Evolutionary conservation across 352 stramenopile genomes (phyloP).

Genomic region (Pythium biforme): DNA sequence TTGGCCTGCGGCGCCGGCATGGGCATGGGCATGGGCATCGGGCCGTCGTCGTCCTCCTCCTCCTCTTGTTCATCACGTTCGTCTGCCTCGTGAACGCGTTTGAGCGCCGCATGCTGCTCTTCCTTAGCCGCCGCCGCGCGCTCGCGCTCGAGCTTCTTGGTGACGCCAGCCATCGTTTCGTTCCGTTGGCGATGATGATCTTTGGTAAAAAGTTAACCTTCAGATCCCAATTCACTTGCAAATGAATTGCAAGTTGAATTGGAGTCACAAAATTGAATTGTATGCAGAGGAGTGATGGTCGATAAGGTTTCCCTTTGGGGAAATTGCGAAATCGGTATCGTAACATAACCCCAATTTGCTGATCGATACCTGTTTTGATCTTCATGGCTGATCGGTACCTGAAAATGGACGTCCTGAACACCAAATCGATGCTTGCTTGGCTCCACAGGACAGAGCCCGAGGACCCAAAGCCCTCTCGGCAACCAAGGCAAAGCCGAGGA

Average conservation of each 20-base stretch:
- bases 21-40: conserved; percentile 66
- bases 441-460: no score
- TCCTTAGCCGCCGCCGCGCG: neutral
- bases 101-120: neutral
- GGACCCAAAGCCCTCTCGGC: no score
- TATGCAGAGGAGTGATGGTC: conserved; percentile 10
- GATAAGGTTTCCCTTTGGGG: neutral
- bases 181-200: neutral
- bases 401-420: no score
- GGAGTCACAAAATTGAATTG: no score
- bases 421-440: no score
- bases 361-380: no score
- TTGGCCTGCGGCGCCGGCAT: conserved; percentile 29
- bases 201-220: conserved; percentile 4
- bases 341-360: no score
- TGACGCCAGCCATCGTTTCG: neutral
- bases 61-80: conserved; percentile 31
- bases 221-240: neutral
- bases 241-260: conserved; percentile 11
- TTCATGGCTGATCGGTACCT: no score
- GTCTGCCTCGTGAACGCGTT: neutral
- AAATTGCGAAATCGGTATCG: no score
- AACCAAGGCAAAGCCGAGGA: no score
- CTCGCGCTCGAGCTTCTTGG: conserved; percentile 7
- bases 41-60: conserved; percentile 38